Evolutionary conservation across 1,284 basidiomycete genomes (phyloP).

Genomic region (Puccinia polysora): DNA sequence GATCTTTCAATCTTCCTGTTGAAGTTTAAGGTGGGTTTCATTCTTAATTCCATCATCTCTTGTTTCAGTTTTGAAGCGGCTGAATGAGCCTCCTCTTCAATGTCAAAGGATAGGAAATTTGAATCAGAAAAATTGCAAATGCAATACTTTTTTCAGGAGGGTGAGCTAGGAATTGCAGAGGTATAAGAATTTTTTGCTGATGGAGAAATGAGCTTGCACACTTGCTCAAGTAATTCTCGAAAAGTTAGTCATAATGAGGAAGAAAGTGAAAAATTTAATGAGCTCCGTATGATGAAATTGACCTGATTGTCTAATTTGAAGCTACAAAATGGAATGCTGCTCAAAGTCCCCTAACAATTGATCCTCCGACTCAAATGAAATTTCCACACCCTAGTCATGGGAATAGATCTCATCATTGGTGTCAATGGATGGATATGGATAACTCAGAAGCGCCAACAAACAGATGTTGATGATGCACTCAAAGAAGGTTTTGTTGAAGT

Average conservation of each 20-base stretch:
- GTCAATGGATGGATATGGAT: constrained; percentile 98
- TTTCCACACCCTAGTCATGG: constrained; percentile 81
- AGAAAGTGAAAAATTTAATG: no score
- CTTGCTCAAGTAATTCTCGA: constrained; percentile 90
- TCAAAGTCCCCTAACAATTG: constrained; percentile 73
- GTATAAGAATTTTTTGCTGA: constrained; percentile 93
- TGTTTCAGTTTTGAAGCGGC: constrained; percentile 7
- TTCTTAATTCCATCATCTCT: background rate
- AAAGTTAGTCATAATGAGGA: constrained; percentile 70
- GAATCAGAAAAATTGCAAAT: constrained; percentile 98
- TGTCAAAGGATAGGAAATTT: constrained; percentile 75
- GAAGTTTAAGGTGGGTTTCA: constrained; percentile 78
- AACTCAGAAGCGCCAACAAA: constrained; percentile 17
- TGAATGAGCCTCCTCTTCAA: no score
- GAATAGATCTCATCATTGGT: constrained; percentile 89
- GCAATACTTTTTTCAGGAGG: constrained; percentile 97
- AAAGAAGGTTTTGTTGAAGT: constrained; percentile 35
- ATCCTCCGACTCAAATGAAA: constrained; percentile 91
- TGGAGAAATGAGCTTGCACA: constrained; percentile 91
- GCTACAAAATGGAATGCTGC: constrained; percentile 88
- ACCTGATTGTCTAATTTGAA: no score
- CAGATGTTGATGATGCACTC: background rate
- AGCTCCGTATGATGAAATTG: no score
- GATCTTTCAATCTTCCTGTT: constrained; percentile 95
- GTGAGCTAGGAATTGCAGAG: constrained; percentile 93